Base-by-base conservation (phyloP, 352 stramenopile genomes). In the Pythium sukuiense region DNA sequence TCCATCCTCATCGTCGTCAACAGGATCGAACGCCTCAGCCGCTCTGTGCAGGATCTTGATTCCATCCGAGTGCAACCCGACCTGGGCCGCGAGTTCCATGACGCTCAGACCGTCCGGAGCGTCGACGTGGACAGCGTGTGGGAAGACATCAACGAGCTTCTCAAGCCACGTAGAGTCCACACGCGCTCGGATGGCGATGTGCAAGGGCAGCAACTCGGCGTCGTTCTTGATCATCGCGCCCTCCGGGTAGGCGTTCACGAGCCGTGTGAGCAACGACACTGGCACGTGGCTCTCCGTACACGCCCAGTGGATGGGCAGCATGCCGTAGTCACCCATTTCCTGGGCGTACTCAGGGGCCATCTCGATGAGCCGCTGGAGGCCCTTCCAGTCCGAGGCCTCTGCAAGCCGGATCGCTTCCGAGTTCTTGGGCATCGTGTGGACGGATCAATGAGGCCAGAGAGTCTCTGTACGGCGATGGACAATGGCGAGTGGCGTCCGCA, bases 241-340 rank as follows among this genome's bases (percentile, higher is more conserved):
- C 20, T 85, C 77, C 16, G 86, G 86, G 61, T 87, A 80, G 5
- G 83, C 84, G 48, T 74, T 64, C 14, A 95, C 71, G 20, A 95
- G 76, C 8, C 76, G 79, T 9, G 73, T 60, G 29, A 95, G 72
- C 16, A 95, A 72, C n/a, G 79, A 62, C 12, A 91, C 57, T 6
- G 86, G 85, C 41, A 89, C 82, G 11, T 76, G 74, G 45, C 66
- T 65, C 43, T 93, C 86, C 0, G 86, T 92, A 67, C 83, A 93
- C 11, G 76, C 84, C 86, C 86, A 95, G 59, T 95, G 86, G 41
- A 95, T 72, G 6, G 86, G 84, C n/a, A 93, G 77, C 86, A 95
- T 93, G 67, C 70, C 83, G 64, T 93, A 89, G 58, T 91, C 82
- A n/a, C 81, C 86, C 20, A 69, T 55, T 41, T 86, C 73, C 18